Base-by-base conservation (phyloP, 2,329 filamentous ascomycete species). In the Triangularia verruculosa region DNA sequence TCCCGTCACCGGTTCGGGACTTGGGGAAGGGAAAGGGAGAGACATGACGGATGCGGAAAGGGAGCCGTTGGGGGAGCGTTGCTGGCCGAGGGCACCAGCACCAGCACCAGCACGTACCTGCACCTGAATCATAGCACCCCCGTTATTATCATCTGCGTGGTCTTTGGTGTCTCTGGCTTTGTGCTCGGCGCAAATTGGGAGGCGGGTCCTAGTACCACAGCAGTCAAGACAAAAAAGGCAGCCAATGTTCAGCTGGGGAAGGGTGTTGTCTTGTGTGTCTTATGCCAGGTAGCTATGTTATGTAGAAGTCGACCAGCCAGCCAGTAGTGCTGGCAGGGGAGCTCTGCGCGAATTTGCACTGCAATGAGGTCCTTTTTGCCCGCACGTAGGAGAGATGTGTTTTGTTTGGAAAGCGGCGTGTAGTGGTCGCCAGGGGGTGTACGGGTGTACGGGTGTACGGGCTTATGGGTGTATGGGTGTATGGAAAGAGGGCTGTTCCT, bases 81-180 rank as follows among this genome's bases (percentile, higher is more conserved):
- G 53, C 47, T 56, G 55, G 56, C 43, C 9, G 59, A 55, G 52
- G 28, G 51, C 52, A 30, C 34, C 22, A 32, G 51, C 51, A 30
- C 32, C 13, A 20, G 55, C 60, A 61, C 27, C 56, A 62, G 67
- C 67, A 69, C 69, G 64, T 69, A 70, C 68, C 67, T 68, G 64
- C 64, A 61, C 66, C 64, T 70, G 68, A 69, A 70, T 70, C 68
- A 70, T 70, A 69, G 34, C 66, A 69, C 57, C 62, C 52, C 63
- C 63, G 62, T 68, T 67, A 67, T 68, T 64, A 64, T 62, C 62
- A 57, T 61, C 25, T 59, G 65, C 56, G 60, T 62, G 64, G 56
- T 47, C 61, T 52, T 55, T 61, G 51, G 53, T 55, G 22, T 59
- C 56, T 32, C 28, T 43, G 57, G 55, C 47, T 59, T 63, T 58